Conservation (phyloP, 331 rosid genomes). For the Telfairia occidentalis region DNA sequence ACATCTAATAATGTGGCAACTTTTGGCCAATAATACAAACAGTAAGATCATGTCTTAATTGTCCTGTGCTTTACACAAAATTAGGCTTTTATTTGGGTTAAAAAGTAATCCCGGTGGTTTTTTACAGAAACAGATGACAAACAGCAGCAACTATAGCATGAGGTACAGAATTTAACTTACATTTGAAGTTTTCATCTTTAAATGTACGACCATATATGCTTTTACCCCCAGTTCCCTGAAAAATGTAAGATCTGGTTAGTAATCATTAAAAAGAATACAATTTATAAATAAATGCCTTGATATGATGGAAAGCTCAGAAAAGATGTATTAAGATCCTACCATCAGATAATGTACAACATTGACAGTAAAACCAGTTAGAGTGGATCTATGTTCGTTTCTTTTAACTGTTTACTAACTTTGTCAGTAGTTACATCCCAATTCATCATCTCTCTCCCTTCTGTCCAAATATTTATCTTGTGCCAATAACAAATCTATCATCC, state of each 20-base stretch:
- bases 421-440: not conserved
- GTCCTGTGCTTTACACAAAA: not conserved
- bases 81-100: not conserved
- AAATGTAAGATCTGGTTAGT: not conserved
- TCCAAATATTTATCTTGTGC: not conserved
- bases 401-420: not conserved
- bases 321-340: not conserved
- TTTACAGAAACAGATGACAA: not conserved
- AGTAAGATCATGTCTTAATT: not conserved
- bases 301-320: not conserved
- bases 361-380: not conserved
- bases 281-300: not conserved
- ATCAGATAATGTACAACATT: not conserved
- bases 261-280: not conserved
- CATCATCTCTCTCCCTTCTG: not conserved
- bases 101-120: not conserved
- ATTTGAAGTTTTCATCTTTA: constrained; percentile 84
- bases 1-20: not conserved
- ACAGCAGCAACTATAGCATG: not conserved
- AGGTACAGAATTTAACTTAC: constrained; percentile 36
- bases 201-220: constrained; percentile 95
- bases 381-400: not conserved
- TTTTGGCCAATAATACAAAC: not conserved
- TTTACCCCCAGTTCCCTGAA: constrained; percentile 93
- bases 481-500: not conserved